Conservation (phyloP, 768 basidiomycete species). For the Pisolithus albus region DNA sequence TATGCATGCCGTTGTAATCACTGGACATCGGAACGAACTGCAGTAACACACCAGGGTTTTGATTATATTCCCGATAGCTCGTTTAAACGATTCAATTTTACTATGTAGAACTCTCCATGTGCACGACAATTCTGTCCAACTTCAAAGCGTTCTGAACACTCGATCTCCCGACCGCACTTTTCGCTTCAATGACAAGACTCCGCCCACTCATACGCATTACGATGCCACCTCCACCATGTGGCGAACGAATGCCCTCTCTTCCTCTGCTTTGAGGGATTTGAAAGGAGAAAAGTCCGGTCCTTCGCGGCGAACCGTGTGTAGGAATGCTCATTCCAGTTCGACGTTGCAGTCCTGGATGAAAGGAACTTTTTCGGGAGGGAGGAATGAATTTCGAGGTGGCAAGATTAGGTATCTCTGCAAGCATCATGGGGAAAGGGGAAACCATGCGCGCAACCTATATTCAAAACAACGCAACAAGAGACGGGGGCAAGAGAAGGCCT, state of each 20-base stretch:
- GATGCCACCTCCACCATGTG: constrained; percentile 45
- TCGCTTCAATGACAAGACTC: constrained; percentile 58
- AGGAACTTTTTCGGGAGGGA: constrained; percentile 62
- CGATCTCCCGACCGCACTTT: constrained; percentile 73
- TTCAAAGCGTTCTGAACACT: constrained; percentile 32
- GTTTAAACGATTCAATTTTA: neutral
- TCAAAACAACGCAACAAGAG: neutral
- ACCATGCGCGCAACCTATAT: constrained; percentile 41
- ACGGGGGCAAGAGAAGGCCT: neutral
- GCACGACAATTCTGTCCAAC: constrained; percentile 62
- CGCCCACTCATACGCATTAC: constrained; percentile 79
- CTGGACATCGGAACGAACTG: no score
- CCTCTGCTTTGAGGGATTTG: constrained; percentile 11
- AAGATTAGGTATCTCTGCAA: constrained; percentile 39
- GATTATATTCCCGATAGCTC: no score
- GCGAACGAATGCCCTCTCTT: no score
- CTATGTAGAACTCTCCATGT: constrained; percentile 67
- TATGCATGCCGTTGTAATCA: no score
- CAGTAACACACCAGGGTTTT: no score
- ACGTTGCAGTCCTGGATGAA: constrained; percentile 60
- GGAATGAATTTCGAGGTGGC: constrained; percentile 58
- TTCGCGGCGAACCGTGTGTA: constrained; percentile 39
- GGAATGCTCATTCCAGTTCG: constrained; percentile 39
- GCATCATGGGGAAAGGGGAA: constrained; percentile 31
- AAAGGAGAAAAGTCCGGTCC: constrained; percentile 5